These are phyloP conservation scores for Corynascus novoguineensis DNA, from an alignment of 495 filamentous ascomycete species.

Conservation along the genomic window DNA sequence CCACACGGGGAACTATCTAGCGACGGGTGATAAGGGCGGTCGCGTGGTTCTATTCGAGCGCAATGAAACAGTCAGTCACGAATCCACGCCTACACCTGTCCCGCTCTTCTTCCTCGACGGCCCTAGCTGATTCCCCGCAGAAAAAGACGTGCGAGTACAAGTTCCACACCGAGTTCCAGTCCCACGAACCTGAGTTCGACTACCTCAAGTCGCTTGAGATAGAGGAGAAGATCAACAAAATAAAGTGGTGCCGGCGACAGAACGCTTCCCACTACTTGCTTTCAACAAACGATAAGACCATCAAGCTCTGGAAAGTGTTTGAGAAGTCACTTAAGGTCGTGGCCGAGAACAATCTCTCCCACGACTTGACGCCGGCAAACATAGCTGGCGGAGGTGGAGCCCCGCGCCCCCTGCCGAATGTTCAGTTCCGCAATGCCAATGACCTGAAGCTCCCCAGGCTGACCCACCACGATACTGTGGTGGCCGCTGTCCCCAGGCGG, in stretches of 20 bases:
- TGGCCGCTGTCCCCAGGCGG: constrained; percentile 89
- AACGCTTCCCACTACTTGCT: constrained; percentile 98
- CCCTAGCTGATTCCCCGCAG: constrained; percentile 42
- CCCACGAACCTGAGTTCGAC: constrained; percentile 98
- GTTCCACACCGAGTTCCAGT: constrained; percentile 99
- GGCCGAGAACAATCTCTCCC: constrained; percentile 96
- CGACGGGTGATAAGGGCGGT: constrained; percentile 96
- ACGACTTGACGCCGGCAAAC: constrained; percentile 80
- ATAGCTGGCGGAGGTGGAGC: constrained; percentile 68
- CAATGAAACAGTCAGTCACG: constrained; percentile 79
- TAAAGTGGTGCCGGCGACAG: constrained; percentile 97
- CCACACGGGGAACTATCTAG: constrained; percentile 96
- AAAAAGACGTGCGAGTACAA: constrained; percentile 99
- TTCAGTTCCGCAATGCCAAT: constrained; percentile 71
- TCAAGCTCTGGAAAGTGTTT: constrained; percentile 99
- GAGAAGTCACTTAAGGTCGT: constrained; percentile 99
- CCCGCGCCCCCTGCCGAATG: constrained; percentile 58
- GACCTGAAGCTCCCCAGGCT: constrained; percentile 89
- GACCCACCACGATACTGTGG: constrained; percentile 97
- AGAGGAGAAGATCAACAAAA: constrained; percentile 99
- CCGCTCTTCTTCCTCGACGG: neutral
- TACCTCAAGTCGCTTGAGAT: constrained; percentile 99
- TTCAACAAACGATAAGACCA: constrained; percentile 98
- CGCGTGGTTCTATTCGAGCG: constrained; percentile 94
- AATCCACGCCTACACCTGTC: neutral